Evolutionary conservation across 371 early-diverging fungal species (phyloP).

Genomic region (Gilbertella persicaria): DNA sequence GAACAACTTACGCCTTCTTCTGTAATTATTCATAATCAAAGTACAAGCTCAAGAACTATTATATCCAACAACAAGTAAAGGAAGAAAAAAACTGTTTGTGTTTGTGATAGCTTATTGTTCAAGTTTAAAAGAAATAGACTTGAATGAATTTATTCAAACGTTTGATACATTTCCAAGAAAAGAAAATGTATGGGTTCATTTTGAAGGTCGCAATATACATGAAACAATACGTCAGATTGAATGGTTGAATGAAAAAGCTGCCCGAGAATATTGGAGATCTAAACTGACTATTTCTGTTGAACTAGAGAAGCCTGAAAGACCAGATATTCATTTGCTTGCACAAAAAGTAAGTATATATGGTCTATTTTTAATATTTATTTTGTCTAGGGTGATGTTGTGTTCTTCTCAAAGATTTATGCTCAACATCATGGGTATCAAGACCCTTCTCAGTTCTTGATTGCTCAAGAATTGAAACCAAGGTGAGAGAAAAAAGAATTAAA

Average conservation of each 20-base stretch:
- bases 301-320: slow-evolving; percentile 66
- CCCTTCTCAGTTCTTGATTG: slow-evolving; percentile 11
- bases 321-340: slow-evolving; percentile 54
- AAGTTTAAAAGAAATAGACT: slow-evolving; percentile 45
- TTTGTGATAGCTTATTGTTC: neutral
- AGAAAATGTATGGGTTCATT: slow-evolving; percentile 59
- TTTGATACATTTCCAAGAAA: slow-evolving; percentile 25
- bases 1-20: slow-evolving; percentile 51
- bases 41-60: slow-evolving; percentile 62
- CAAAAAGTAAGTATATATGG: slow-evolving; percentile 34
- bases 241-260: slow-evolving; percentile 46
- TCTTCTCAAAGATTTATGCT: slow-evolving; percentile 70
- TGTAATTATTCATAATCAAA: slow-evolving; percentile 58
- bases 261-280: slow-evolving; percentile 39
- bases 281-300: slow-evolving; percentile 64
- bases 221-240: slow-evolving; percentile 59
- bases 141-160: slow-evolving; percentile 43
- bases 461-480: slow-evolving; percentile 4
- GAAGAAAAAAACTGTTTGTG: neutral
- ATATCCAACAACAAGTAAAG: slow-evolving; percentile 58
- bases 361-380: neutral
- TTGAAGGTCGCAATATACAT: slow-evolving; percentile 63
- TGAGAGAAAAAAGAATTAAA: neutral
- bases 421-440: slow-evolving; percentile 54
- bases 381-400: slow-evolving; percentile 66